Percentiles rank a stretch among this genome's conserved stretches.
Evolutionary conservation across 2,329 filamentous ascomycete genomes (phyloP).

Genomic region (Neofusicoccum laricinum): DNA sequence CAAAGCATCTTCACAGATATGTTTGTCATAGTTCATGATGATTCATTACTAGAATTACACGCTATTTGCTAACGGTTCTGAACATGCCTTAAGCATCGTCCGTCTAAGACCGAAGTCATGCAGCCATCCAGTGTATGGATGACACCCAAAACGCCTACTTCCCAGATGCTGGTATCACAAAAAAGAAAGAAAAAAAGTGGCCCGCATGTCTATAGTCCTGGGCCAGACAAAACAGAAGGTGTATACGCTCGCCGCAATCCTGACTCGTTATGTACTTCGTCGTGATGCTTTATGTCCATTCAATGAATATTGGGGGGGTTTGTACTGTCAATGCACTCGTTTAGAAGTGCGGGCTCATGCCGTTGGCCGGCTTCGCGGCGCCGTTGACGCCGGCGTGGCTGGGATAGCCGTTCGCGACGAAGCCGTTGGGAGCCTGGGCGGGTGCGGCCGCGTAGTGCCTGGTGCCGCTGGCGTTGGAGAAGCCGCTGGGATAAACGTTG

Average conservation of each 20-base stretch:
- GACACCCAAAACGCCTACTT: background rate
- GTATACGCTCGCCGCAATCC: background rate
- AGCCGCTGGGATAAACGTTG: conserved; percentile 10
- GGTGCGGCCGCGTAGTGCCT: conserved; percentile 1
- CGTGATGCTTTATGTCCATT: background rate
- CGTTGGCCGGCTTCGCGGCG: no score
- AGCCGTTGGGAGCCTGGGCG: background rate
- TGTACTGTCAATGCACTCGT: no score
- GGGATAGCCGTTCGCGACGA: background rate
- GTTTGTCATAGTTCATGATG: no score
- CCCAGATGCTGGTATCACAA: conserved; percentile 1
- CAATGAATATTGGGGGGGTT: background rate
- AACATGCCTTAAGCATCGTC: no score
- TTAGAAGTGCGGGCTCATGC: no score
- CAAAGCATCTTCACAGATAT: no score
- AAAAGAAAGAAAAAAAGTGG: background rate
- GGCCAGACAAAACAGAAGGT: background rate
- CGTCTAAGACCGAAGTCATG: background rate
- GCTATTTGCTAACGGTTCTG: no score
- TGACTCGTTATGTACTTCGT: background rate
- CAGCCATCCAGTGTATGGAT: background rate
- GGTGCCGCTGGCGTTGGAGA: conserved; percentile 4
- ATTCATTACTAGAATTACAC: no score
- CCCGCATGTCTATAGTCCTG: background rate
- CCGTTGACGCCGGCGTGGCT: conserved; percentile 3